phyloP scores from a whole-genome alignment of 495 filamentous ascomycete species.

The Neurospora sp. region DNA sequence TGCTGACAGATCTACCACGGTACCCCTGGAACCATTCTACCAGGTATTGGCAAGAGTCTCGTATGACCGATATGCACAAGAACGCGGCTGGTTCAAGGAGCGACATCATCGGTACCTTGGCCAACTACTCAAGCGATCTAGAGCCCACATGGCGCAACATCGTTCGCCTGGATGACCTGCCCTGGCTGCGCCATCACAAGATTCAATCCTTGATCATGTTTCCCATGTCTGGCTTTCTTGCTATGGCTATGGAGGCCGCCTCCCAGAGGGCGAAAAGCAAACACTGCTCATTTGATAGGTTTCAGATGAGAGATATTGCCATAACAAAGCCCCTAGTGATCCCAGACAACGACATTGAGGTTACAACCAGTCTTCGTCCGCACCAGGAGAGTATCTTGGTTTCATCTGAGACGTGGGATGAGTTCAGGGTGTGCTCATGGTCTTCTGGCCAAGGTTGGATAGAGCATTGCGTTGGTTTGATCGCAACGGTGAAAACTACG shows the following conservation, averaged over 20 bases:
- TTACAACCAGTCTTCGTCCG: slow-evolving; percentile 32
- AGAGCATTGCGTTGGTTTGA: slow-evolving; percentile 36
- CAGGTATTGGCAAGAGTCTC: slow-evolving; percentile 44
- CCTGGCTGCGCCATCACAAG: slow-evolving; percentile 46
- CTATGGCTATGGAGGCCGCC: slow-evolving; percentile 47
- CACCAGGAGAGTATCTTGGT: slow-evolving; percentile 26
- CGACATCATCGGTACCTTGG: slow-evolving; percentile 44
- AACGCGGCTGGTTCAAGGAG: slow-evolving; percentile 32
- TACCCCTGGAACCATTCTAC: slow-evolving; percentile 43
- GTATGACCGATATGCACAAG: slow-evolving; percentile 42
- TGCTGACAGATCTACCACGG: slow-evolving; percentile 34
- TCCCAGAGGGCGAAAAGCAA: slow-evolving; percentile 24
- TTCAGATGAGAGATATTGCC: slow-evolving; percentile 34
- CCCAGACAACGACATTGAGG: slow-evolving; percentile 35
- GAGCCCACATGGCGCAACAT: slow-evolving; percentile 46
- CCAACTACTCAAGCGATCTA: slow-evolving; percentile 35
- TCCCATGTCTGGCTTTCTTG: slow-evolving; percentile 50
- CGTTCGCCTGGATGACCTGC: slow-evolving; percentile 36
- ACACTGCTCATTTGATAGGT: slow-evolving; percentile 24
- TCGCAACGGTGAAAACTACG: slow-evolving; percentile 23
- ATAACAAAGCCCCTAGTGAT: slow-evolving; percentile 37
- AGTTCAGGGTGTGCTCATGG: slow-evolving; percentile 39
- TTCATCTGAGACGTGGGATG: slow-evolving; percentile 31
- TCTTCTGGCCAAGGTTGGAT: slow-evolving; percentile 34
- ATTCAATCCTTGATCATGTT: slow-evolving; percentile 42